These are phyloP conservation scores for Clarireedia sp. DNA, from an alignment of 2,329 filamentous ascomycete species.

Conservation along the genomic window DNA sequence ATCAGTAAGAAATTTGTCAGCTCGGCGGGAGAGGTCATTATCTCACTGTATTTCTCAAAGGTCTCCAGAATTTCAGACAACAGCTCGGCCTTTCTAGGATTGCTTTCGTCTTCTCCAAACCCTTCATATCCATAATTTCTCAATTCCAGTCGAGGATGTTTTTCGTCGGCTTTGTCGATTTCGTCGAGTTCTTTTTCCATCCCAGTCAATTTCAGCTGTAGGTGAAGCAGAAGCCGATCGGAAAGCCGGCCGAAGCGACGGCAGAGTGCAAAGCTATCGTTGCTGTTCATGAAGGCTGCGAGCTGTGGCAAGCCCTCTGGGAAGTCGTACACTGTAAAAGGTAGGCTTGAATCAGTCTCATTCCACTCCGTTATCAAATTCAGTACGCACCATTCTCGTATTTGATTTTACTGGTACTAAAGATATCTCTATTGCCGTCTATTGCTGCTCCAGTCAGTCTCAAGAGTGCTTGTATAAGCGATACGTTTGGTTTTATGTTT, in stretches of 20 bases:
- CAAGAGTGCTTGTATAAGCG: too few relatives aligned
- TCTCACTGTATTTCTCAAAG: too few relatives aligned
- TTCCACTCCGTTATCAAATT: not conserved
- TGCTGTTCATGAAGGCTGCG: slow-evolving; percentile 13
- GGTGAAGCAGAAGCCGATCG: not conserved
- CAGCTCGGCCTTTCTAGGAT: not conserved
- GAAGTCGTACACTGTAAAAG: slow-evolving; percentile 8
- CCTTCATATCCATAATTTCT: slow-evolving; percentile 4
- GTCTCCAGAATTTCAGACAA: not conserved
- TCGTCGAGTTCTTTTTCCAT: slow-evolving; percentile 11
- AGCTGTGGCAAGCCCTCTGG: slow-evolving; percentile 13
- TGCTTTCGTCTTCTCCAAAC: not conserved
- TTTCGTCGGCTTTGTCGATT: slow-evolving; percentile 11
- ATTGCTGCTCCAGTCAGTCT: not conserved
- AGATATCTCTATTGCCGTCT: not conserved
- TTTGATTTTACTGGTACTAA: not conserved
- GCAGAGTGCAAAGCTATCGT: slow-evolving; percentile 10
- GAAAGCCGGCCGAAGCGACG: slow-evolving; percentile 11
- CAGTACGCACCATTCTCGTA: not conserved
- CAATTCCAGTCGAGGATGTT: not conserved
- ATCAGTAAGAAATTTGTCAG: not conserved
- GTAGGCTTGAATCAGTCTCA: not conserved
- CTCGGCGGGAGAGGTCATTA: not conserved
- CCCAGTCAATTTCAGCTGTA: not conserved
- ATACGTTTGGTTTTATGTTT: too few relatives aligned